Evolutionary conservation across 805 yeast genomes (phyloP), one percentile per base, ranked within the genome.

Genomic region (Scheffersomyces spartinae): DNA sequence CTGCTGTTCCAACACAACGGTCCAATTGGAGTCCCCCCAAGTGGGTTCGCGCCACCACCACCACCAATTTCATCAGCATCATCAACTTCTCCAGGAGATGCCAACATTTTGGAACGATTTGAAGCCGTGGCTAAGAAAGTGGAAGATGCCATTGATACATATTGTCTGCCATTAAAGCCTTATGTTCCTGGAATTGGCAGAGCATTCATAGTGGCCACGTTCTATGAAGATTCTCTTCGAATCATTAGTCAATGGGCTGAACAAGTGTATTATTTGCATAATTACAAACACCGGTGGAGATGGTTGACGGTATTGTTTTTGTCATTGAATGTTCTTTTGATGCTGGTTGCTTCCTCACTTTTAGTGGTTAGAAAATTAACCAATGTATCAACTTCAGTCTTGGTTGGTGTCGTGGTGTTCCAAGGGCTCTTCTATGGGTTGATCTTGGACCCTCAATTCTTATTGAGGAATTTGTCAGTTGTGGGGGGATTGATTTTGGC

Each of bases 391-490:
- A 75, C 93, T 4, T 65, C 69, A 23, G 68, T 75, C 1, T 64
- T 88, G 36, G 53, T 78, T 21, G 61, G 65, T 5, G 88, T 85
- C 34, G 82, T 88, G 17, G 44, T 83, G 9, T 50, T 74, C 23
- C 98, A 88, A 59, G 95, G 95, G 5, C 37, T 86, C 9, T 80
- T 80, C 32, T 88, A 88, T 47, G 97, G 97, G 4, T 63, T 86
- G 35, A 70, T 83, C 36, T 73, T 78, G 40, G 94, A 86, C 41
- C 64, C 78, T 16, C 71, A 71, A 31, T 88, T 86, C 55, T 72
- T 91, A 41, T 66, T 84, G 43, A 74, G 96, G 58, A 85, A 84
- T 49, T 61, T 86, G 38, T 78, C 93, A 13, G 88, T 88, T 26
- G 76, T 84, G 37, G 98, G 98, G 23, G 97, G 97, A 5, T 66